Evolutionary conservation across 768 basidiomycete genomes (phyloP).

Genomic region (Psilocybe tampanensis): DNA sequence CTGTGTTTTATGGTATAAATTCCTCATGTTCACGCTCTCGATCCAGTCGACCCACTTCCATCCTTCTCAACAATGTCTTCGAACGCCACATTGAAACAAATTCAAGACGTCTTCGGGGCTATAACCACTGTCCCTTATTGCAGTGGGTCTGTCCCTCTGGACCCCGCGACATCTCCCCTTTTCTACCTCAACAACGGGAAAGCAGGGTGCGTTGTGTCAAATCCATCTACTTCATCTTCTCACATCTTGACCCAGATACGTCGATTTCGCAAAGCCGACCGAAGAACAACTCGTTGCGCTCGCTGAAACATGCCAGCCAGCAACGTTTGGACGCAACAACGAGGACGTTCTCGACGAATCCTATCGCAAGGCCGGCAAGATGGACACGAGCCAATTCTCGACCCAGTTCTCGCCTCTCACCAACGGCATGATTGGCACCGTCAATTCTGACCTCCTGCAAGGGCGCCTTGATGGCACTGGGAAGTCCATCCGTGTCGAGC

Average conservation of each 20-base stretch:
- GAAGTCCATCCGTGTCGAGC: slow-evolving; percentile 28
- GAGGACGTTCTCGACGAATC: slow-evolving; percentile 29
- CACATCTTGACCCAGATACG: slow-evolving; percentile 32
- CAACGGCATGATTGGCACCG: slow-evolving; percentile 21
- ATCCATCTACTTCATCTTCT: too few species aligned
- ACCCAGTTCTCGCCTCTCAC: slow-evolving; percentile 28
- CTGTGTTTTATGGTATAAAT: too few species aligned
- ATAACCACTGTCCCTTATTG: slow-evolving; percentile 11
- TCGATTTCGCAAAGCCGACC: slow-evolving; percentile 17
- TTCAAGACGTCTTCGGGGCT: slow-evolving; percentile 6
- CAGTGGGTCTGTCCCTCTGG: slow-evolving; percentile 14
- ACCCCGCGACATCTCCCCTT: slow-evolving; percentile 2
- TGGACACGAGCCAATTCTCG: slow-evolving; percentile 38
- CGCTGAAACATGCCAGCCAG: slow-evolving; percentile 23
- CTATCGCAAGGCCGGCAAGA: slow-evolving; percentile 37
- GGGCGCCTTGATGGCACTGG: slow-evolving; percentile 7
- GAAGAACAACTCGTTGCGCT: slow-evolving; percentile 14
- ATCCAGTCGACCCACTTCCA: too few species aligned
- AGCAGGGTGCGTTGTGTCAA: neutral
- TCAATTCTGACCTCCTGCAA: slow-evolving; percentile 24
- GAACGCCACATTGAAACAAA: neutral
- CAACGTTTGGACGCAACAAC: slow-evolving; percentile 26
- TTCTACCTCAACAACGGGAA: slow-evolving; percentile 8
- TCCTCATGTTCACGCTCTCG: too few species aligned
- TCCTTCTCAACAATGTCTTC: too few species aligned